Conservation (phyloP, 768 basidiomycete species). For the Suillus cothurnatus region DNA sequence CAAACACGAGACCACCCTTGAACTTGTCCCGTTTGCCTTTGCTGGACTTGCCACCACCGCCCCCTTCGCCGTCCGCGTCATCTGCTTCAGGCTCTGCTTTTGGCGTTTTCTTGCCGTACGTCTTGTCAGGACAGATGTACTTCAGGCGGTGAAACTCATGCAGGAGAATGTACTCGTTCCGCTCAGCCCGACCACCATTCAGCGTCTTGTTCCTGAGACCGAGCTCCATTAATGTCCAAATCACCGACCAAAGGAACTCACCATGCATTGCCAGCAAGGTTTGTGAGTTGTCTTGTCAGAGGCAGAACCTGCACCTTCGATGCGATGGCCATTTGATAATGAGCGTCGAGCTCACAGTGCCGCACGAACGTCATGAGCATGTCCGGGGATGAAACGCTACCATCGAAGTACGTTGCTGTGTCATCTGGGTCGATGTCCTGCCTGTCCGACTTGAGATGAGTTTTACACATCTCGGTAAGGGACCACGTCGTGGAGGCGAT, state of each 20-base stretch:
- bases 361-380: constrained; percentile 84
- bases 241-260: constrained; percentile 36
- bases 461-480: constrained; percentile 93
- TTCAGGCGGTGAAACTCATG: constrained; percentile 97
- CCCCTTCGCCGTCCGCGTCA: constrained; percentile 54
- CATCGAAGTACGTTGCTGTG: constrained; percentile 88
- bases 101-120: constrained; percentile 73
- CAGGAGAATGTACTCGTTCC: constrained; percentile 97
- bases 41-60: constrained; percentile 43
- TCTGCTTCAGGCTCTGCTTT: constrained; percentile 54
- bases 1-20: constrained; percentile 97
- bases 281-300: constrained; percentile 90
- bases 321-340: constrained; percentile 96
- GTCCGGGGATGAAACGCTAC: constrained; percentile 73
- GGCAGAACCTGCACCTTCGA: constrained; percentile 93
- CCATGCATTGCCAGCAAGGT: constrained; percentile 97
- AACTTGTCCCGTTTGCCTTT: constrained; percentile 91
- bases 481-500: constrained; percentile 99
- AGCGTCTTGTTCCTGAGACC: constrained; percentile 88
- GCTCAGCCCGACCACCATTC: constrained; percentile 96
- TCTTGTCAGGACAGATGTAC: constrained; percentile 96
- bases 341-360: constrained; percentile 95
- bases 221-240: background rate
- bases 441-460: constrained; percentile 81
- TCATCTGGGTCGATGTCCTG: constrained; percentile 98